Conservation (phyloP, 2,329 filamentous ascomycete species). For the Tolypocladium tundrense region DNA sequence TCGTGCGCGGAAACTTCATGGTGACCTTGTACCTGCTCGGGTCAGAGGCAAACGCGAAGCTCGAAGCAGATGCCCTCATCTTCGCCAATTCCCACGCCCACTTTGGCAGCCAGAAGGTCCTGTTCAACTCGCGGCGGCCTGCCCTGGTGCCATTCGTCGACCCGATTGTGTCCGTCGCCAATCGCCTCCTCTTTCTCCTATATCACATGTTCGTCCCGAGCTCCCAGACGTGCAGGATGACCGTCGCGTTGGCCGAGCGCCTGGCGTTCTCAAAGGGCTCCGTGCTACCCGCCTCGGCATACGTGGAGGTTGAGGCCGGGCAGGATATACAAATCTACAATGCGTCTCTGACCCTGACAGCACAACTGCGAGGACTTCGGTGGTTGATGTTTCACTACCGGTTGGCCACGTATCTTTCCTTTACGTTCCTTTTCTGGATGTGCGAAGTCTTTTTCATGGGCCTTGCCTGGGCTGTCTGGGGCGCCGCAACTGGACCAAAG, state of each 20-base stretch:
- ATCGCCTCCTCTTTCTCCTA: conserved; percentile 52
- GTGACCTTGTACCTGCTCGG: conserved; percentile 63
- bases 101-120: conserved; percentile 27
- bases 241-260: conserved; percentile 62
- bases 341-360: conserved; percentile 57
- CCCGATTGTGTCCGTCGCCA: conserved; percentile 51
- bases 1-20: conserved; percentile 88
- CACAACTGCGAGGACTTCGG: conserved; percentile 64
- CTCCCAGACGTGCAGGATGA: conserved; percentile 52
- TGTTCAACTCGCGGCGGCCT: conserved; percentile 60
- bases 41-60: conserved; percentile 17
- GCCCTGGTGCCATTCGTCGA: conserved; percentile 74
- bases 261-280: conserved; percentile 46
- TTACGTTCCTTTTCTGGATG: conserved; percentile 66
- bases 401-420: conserved; percentile 55
- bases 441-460: conserved; percentile 60
- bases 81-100: conserved; percentile 22
- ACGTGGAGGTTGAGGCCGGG: conserved; percentile 58
- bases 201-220: conserved; percentile 59
- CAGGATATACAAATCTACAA: conserved; percentile 68
- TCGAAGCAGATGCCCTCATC: conserved; percentile 15
- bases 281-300: conserved; percentile 33
- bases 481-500: conserved; percentile 18
- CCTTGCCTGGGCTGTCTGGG: conserved; percentile 52
- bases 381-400: conserved; percentile 85